Base-by-base conservation (phyloP, 2,329 filamentous ascomycete genomes). In the Cladosporium colombiae region DNA sequence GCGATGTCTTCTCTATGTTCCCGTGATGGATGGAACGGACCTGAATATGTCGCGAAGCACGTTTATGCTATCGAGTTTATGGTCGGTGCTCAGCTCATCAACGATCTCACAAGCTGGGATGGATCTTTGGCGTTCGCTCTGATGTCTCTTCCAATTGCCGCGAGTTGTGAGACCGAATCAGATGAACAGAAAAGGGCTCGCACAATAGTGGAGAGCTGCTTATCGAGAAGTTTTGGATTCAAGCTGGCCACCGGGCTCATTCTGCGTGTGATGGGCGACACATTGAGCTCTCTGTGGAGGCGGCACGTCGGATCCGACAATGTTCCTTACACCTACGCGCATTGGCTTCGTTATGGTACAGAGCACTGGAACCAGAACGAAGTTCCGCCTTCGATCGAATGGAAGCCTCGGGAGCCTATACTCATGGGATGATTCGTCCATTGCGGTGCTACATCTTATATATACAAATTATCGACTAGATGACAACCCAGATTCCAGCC, bases 211-310 rank as follows among this genome's bases (percentile, higher is more conserved):
- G 82, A 86, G 71, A 78, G 70, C 0, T 83, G 82, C 66, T 72
- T 87, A n/a, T 72, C 69, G 16, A 77, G 73, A 66, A 85, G 83
- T 68, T 87, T 84, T 71, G 81, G 80, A 1, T 83, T 87, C 72
- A 87, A 87, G 74, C 73, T 87, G 8, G 83, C 83, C 0, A 84
- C 86, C 68, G 84, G 84, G 0, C 69, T 86, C 27, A 86, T 86
- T 27, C 56, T 86, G 2, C 53, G 78, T 5, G 40, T 46, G 40
- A 21, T 46, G 40, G 40, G 40, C 13, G 40, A 46, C n/a, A 46
- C 40, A 46, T 23, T 46, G n/a, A 46, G n/a, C n/a, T 46, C 40
- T 23, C 40, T 46, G 40, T 46, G 37, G 37, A 44, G 37, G 18
- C 18, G 37, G 37, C 37, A 44, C 7, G 37, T 44, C 0, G 37